Evolutionary conservation across 2,329 filamentous ascomycete species (phyloP).

Genomic region (Lachnum nothofagi): DNA sequence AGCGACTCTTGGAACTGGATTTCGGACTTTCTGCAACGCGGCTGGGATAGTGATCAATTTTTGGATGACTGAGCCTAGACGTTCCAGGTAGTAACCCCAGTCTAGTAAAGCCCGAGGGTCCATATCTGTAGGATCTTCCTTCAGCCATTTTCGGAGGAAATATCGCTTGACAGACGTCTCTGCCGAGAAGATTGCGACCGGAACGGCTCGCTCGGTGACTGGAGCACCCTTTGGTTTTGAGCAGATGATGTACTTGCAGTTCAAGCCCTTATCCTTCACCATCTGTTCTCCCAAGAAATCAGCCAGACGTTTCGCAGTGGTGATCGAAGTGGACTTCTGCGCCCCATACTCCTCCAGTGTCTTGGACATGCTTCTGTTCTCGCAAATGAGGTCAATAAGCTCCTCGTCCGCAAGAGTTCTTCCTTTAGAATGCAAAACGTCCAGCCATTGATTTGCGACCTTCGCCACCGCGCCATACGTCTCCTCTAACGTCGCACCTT

Average conservation of each 20-base stretch:
- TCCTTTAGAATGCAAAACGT: constrained; percentile 85
- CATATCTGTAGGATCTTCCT: constrained; percentile 84
- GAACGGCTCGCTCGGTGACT: constrained; percentile 89
- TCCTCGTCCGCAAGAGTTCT: constrained; percentile 91
- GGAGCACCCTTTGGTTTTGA: constrained; percentile 79
- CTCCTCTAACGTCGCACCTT: constrained; percentile 79
- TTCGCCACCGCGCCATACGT: constrained; percentile 90
- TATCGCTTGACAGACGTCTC: constrained; percentile 81
- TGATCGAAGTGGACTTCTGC: constrained; percentile 99
- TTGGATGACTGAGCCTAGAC: constrained; percentile 93
- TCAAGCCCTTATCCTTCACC: constrained; percentile 97
- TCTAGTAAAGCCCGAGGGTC: constrained; percentile 87
- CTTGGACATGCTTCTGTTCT: constrained; percentile 98
- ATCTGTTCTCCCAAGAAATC: constrained; percentile 98
- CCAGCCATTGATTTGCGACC: constrained; percentile 93
- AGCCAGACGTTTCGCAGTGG: constrained; percentile 86
- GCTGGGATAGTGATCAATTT: constrained; percentile 98
- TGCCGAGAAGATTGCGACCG: constrained; percentile 94
- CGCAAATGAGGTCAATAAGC: constrained; percentile 98
- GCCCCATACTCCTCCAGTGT: constrained; percentile 91
- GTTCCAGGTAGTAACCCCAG: constrained; percentile 96
- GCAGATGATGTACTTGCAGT: constrained; percentile 99
- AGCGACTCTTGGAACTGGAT: constrained; percentile 86
- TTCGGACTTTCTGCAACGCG: constrained; percentile 87
- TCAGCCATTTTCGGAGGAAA: constrained; percentile 92